These are phyloP conservation scores for Phytophthora meadii DNA, from an alignment of 352 stramenopile species.

Conservation along the genomic window DNA sequence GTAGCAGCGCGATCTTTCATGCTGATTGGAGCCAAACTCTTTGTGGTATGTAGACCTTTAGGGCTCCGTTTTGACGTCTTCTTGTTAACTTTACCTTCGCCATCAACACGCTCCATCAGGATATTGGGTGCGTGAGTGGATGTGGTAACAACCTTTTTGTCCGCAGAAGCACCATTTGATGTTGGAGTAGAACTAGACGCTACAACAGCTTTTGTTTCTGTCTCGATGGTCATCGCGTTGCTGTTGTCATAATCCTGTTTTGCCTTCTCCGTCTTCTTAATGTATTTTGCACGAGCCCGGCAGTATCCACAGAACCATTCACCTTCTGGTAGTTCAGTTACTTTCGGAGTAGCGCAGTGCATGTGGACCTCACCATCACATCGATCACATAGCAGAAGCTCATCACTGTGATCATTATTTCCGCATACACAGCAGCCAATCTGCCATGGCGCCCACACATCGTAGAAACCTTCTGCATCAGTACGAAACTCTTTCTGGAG, in stretches of 20 bases:
- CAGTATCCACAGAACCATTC: conserved; percentile 90
- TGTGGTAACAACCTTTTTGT: conserved; percentile 8
- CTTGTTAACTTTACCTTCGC: conserved; percentile 83
- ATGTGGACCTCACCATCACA: conserved; percentile 91
- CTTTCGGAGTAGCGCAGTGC: conserved; percentile 74
- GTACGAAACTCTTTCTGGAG: conserved; percentile 69
- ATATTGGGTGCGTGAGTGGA: conserved; percentile 55
- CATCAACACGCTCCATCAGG: conserved; percentile 48
- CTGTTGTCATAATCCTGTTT: conserved; percentile 17
- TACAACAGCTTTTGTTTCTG: conserved; percentile 1
- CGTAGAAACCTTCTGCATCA: conserved; percentile 69
- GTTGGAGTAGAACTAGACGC: conserved; percentile 6
- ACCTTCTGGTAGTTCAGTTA: conserved; percentile 74
- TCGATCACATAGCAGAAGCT: conserved; percentile 85
- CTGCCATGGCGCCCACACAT: conserved; percentile 82
- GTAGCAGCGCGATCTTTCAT: conserved; percentile 59
- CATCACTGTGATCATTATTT: conserved; percentile 77
- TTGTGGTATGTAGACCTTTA: conserved; percentile 31
- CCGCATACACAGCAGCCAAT: conserved; percentile 80
- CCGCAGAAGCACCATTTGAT: conserved; percentile 1
- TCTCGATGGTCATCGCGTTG: conserved; percentile 11
- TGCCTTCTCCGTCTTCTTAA: conserved; percentile 37
- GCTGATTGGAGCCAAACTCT: conserved; percentile 33
- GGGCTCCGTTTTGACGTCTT: conserved; percentile 42
- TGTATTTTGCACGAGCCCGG: conserved; percentile 57